Base-by-base conservation (phyloP, 169 alveolate species). In the Cryptosporidium andersoni region DNA sequence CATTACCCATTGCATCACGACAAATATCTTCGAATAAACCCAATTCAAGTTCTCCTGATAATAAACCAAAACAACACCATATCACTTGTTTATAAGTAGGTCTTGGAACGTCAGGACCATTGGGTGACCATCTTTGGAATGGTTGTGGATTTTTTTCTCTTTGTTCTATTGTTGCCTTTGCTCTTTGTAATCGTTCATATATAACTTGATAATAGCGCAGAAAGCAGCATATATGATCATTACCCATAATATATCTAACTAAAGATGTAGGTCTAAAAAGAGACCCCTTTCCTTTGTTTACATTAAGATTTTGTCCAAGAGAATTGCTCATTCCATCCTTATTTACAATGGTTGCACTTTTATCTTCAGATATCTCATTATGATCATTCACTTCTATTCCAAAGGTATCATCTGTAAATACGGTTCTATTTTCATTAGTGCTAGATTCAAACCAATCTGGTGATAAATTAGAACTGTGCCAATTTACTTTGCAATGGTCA, bases 1-100 rank as follows among this genome's bases (percentile, higher is more conserved):
- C 93, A 88, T 88, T 92, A 40, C 93, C 94, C 82, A 91, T 88
- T 25, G 91, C 81, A 52, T 80, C 90, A 62, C 95, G 66, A 48
- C 93, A 88, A 80, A 82, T 68, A 60, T 92, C 94, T 80, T 92
- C 95, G 63, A 88, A 92, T 16, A 88, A 58, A 43, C 85, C 60
- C 11, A 74, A 60, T 34, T 74, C 85, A 4, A 74, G 62, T 12
- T 74, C 85, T 3, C 85, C 85, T 11, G 85, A 74, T 34, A 74
- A 58, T 43, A 74, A 60, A 43, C 85, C 85, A 48, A 74, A 74
- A 5, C 85, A 74, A 58, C 85, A 74, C 85, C 85, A 74, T 42
- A 74, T 74, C 12, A 74, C 67, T 48, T 74, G 85, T n/a, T 58
- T 74, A 39, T 74, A 74, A 2, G 85, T 74, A 12, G 85, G 85